A percentile compares a stretch with the other conserved stretches of the same genome.
Evolutionary conservation across 805 yeast species (phyloP).

Genomic region (Groenewaldozyma salmanticensis): DNA sequence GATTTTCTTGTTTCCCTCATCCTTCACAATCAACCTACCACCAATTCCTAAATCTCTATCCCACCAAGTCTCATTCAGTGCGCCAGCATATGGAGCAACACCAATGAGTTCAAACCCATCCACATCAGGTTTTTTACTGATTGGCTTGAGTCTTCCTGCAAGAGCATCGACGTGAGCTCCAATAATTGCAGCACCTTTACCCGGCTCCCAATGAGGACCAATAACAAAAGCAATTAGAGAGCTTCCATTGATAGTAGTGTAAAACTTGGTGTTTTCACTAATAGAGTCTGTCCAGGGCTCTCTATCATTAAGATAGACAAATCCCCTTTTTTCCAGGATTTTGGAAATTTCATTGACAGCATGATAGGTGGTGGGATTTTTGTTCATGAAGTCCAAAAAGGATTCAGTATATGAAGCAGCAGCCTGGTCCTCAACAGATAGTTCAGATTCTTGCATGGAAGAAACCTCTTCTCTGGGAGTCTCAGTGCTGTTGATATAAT

Average conservation of each 20-base stretch:
- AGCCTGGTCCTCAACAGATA: no score
- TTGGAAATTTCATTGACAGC: constrained; percentile 46
- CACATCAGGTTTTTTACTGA: constrained; percentile 46
- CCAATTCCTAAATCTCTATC: constrained; percentile 83
- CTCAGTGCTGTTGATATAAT: no score
- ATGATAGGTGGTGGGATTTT: constrained; percentile 68
- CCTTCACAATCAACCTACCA: constrained; percentile 57
- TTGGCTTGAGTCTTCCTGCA: constrained; percentile 62
- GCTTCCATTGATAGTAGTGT: constrained; percentile 60
- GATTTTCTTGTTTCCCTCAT: constrained; percentile 21
- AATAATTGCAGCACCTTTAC: constrained; percentile 52
- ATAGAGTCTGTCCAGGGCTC: constrained; percentile 35
- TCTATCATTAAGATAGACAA: constrained; percentile 55
- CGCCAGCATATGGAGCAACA: constrained; percentile 75
- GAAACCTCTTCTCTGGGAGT: no score
- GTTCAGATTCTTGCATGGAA: no score
- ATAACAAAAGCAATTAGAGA: constrained; percentile 59
- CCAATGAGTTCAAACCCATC: constrained; percentile 76
- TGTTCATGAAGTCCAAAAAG: constrained; percentile 62
- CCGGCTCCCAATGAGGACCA: constrained; percentile 60
- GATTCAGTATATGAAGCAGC: constrained; percentile 28
- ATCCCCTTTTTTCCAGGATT: constrained; percentile 49
- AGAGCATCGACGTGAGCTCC: constrained; percentile 74
- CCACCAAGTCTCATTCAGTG: constrained; percentile 46
- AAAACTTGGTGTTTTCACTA: constrained; percentile 45